Evolutionary conservation across 768 basidiomycete genomes (phyloP).

Genomic region (Coprinopsis sp.): DNA sequence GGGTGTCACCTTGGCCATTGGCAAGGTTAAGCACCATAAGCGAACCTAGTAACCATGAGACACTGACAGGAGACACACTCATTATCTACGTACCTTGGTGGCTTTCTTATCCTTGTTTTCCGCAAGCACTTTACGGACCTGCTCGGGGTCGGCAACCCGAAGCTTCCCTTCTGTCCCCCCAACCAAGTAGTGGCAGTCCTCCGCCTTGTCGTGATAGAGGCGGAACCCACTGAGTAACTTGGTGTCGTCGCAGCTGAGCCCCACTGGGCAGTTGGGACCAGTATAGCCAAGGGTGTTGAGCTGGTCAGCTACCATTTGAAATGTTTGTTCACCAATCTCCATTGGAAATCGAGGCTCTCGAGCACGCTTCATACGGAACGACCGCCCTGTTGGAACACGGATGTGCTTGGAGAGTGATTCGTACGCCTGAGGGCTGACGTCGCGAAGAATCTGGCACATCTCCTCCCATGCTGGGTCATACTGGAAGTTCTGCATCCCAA

Average conservation of each 20-base stretch:
- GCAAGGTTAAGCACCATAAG: constrained; percentile 28
- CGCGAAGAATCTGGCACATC: too few relatives aligned
- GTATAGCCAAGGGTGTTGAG: constrained; percentile 16
- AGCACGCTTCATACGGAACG: constrained; percentile 1
- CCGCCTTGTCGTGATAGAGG: constrained; percentile 19
- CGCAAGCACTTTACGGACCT: constrained; percentile 11
- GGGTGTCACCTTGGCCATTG: constrained; percentile 27
- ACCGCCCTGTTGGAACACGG: too few relatives aligned
- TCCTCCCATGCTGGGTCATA: too few relatives aligned
- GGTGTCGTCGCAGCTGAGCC: constrained; percentile 31
- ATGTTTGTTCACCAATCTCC: constrained; percentile 16
- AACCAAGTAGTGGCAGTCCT: constrained; percentile 20
- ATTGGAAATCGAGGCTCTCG: constrained; percentile 21
- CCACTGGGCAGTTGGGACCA: constrained; percentile 24
- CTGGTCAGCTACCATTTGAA: too few relatives aligned
- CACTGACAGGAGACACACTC: too few relatives aligned
- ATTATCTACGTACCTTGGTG: constrained; percentile 14
- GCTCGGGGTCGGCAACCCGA: constrained; percentile 17
- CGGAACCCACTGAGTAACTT: constrained; percentile 24
- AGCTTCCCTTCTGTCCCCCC: constrained; percentile 20
- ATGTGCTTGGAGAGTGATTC: too few relatives aligned
- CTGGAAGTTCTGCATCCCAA: too few relatives aligned
- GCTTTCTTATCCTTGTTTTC: constrained; percentile 8
- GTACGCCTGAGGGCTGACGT: too few relatives aligned
- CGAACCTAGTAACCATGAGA: constrained; percentile 20